Evolutionary conservation across 805 yeast genomes (phyloP), one percentile per base, ranked within the genome.

Genomic region (Cephaloascus fragrans): DNA sequence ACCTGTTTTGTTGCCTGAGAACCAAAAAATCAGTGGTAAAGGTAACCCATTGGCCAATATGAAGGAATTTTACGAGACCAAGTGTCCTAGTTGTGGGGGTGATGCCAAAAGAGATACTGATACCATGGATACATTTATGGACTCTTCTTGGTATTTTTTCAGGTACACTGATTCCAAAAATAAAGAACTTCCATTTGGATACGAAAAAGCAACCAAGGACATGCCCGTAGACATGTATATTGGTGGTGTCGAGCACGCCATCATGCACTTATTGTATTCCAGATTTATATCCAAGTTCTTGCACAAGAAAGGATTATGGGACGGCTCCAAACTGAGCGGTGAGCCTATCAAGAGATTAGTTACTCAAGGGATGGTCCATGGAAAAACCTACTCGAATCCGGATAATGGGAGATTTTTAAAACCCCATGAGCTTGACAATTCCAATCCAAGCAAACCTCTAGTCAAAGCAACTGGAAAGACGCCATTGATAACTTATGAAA

Each of bases 331-430:
- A 2, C 47, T 64, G 36, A 61, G 61, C 3, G 87, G 85, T 18
- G 98, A 93, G 53, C 98, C 98, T 2, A 77, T 93, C 52, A 71
- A 64, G 41, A 73, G 73, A 43, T 66, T 93, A 28, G 80, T 90
- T 2, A 89, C 97, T 2, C 97, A 90, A 57, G 98, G 98, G 15
- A 93, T 93, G 98, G 98, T 93, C 3, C 96, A 90, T 44, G 97
- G 97, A 3, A 78, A 75, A 51, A 93, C 98, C 0, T 84, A 56
- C 48, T 64, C 67, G 5, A 81, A 89, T 46, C 93, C 96, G 3
- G 59, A 56, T 1, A 80, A 72, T 23, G 93, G 90, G 0, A 62
- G 79, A 41, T 90, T 83, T 55, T 63, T 93, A 46, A 85, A 77
- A 48, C 90, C 94, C 0, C 78, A 80, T 1, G 97, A 93, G 48